A percentile compares a stretch with the other conserved stretches of the same genome.
Conservation (phyloP, 2,329 filamentous ascomycete species). For the Trichoderma asperellum region DNA sequence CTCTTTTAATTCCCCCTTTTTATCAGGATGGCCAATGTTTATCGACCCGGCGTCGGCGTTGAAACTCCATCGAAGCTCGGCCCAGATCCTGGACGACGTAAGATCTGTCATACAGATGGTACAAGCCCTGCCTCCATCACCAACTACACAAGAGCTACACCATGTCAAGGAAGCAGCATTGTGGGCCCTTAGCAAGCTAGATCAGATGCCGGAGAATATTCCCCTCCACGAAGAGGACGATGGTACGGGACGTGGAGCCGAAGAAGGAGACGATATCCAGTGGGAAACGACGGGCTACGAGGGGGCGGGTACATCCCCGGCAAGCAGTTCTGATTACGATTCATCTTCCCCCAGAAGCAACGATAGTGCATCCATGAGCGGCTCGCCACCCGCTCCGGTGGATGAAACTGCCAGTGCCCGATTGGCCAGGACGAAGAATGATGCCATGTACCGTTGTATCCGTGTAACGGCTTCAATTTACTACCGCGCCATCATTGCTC, state of each 20-base stretch:
- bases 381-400: conserved; percentile 2
- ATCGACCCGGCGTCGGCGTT: conserved; percentile 46
- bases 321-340: conserved; percentile 14
- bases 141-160: conserved; percentile 44
- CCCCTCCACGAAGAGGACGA: conserved; percentile 6
- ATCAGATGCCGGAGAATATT: conserved; percentile 35
- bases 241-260: not conserved
- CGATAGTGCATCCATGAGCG: not conserved
- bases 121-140: conserved; percentile 43
- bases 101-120: conserved; percentile 52
- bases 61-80: conserved; percentile 51
- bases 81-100: conserved; percentile 57
- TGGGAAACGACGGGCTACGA: conserved; percentile 25
- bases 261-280: conserved; percentile 15
- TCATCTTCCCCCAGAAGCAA: conserved; percentile 18
- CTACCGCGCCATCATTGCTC: conserved; percentile 49
- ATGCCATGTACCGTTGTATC: conserved; percentile 53
- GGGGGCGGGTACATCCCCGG: conserved; percentile 19
- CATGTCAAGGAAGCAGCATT: conserved; percentile 46
- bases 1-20: conserved; percentile 53
- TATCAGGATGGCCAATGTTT: conserved; percentile 50
- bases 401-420: conserved; percentile 26
- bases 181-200: conserved; percentile 48
- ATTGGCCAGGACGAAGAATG: conserved; percentile 32
- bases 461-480: conserved; percentile 54